phyloP scores from a whole-genome alignment of 148 eudicot genomes.

The Pharnaceum exiguum region DNA sequence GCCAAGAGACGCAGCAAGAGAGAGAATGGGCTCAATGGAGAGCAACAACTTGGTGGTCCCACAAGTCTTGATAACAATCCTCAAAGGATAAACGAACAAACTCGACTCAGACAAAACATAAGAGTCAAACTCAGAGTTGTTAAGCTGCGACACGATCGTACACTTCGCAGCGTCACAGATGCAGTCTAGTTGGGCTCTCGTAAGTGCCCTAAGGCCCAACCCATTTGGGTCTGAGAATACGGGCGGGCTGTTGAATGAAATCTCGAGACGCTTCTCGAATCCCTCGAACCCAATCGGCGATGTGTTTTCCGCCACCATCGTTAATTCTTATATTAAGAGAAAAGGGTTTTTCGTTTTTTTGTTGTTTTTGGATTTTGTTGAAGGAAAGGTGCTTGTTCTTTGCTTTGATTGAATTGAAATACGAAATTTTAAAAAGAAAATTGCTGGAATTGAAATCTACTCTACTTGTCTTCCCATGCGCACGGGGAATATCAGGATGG shows the following conservation, averaged over 20 bases:
- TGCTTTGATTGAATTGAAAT: not conserved
- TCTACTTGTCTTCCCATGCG: not conserved
- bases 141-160: slow-evolving; percentile 48
- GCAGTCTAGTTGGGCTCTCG: slow-evolving; percentile 37
- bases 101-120: slow-evolving; percentile 69
- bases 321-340: too few species aligned
- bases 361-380: not conserved
- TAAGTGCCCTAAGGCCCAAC: slow-evolving; percentile 37
- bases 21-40: slow-evolving; percentile 43
- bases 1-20: slow-evolving; percentile 34
- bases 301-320: too few species aligned
- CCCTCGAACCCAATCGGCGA: slow-evolving; percentile 61
- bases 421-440: not conserved
- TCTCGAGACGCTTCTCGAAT: slow-evolving; percentile 52
- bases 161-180: slow-evolving; percentile 44
- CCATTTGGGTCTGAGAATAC: slow-evolving; percentile 31
- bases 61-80: slow-evolving; percentile 54
- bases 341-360: not conserved
- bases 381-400: too few species aligned
- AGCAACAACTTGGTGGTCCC: slow-evolving; percentile 59
- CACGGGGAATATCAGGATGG: slow-evolving; percentile 17
- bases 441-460: not conserved
- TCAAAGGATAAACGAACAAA: slow-evolving; percentile 45
- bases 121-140: slow-evolving; percentile 53
- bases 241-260: slow-evolving; percentile 28